These are phyloP conservation scores for Asterophora lycoperdoides DNA, from an alignment of 768 basidiomycete species.

Conservation along the genomic window DNA sequence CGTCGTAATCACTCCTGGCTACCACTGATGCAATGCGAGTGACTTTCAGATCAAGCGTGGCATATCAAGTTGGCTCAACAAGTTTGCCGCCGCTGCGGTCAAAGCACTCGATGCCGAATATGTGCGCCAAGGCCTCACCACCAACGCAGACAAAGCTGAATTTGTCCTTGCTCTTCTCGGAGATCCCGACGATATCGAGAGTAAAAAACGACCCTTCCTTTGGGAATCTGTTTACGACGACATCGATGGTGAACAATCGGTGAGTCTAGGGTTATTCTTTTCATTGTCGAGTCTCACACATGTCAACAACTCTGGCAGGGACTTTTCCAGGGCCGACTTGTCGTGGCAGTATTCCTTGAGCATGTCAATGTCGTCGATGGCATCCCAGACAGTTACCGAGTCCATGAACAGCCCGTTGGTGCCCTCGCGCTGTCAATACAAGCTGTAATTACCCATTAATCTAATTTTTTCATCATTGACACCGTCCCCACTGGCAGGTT, in stretches of 20 bases:
- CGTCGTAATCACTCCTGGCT: not conserved
- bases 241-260: not conserved
- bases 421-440: not conserved
- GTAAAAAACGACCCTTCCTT: not conserved
- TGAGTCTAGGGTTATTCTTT: not conserved
- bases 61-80: constrained; percentile 1
- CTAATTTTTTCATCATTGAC: not conserved
- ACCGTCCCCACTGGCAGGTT: not conserved
- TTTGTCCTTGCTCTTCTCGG: not conserved
- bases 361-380: not conserved
- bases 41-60: not conserved
- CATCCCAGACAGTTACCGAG: not conserved
- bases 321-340: not conserved
- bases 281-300: not conserved
- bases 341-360: not conserved
- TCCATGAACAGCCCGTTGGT: not conserved
- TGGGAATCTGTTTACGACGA: not conserved
- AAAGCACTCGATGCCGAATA: not conserved
- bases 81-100: not conserved
- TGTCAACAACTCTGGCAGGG: not conserved
- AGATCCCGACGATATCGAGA: not conserved
- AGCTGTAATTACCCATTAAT: not conserved
- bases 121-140: not conserved
- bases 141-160: not conserved
- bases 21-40: not conserved